Evolutionary conservation across 345 rosid genomes (phyloP), one percentile per base, ranked within the genome.

Genomic region (Eucalyptus lansdowneana): DNA sequence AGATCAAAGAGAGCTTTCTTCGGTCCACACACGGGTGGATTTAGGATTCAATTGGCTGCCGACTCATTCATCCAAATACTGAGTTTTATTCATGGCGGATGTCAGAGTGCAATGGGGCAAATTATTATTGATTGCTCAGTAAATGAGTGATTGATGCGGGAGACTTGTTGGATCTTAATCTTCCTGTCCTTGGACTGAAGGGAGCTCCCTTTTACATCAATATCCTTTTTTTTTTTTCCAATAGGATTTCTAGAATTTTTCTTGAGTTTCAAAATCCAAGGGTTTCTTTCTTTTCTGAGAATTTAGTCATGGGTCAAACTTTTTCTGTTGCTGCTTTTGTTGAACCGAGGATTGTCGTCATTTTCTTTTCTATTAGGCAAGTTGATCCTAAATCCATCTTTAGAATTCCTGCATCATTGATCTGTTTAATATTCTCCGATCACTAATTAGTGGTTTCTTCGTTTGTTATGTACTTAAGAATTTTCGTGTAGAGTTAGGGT

Each of bases 1-100:
- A 7, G 49, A 87, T 14, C 45, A 16, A 85, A 93, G 95, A 91
- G 99, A 97, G 99, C 99, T 97, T 95, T 94, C 98, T 95, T 95
- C 96, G 89, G 99, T 97, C 96, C 99, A 97, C 92, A 93, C 92
- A 94, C 91, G 94, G 98, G 94, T 89, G 92, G 95, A 89, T 89
- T 67, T 95, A 93, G 92, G 98, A 92, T 98, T 92, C 93, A 96
- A 96, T 96, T 97, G 94, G 96, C 97, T 97, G 95, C 99, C 95
- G 99, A 96, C 97, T 98, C 99, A 98, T 98, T 96, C 97, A 96
- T 96, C 96, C 99, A 98, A 95, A 94, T 98, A 94, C 94, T 94
- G 96, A 89, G 98, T 93, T 76, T 40, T 76, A 44, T 76, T 40
- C 44, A 44, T 15, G 85, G 85, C 15, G 27, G 27, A 76, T 25